Conservation (phyloP, 495 filamentous ascomycete species). For the Massariosphaeria phaeospora region DNA sequence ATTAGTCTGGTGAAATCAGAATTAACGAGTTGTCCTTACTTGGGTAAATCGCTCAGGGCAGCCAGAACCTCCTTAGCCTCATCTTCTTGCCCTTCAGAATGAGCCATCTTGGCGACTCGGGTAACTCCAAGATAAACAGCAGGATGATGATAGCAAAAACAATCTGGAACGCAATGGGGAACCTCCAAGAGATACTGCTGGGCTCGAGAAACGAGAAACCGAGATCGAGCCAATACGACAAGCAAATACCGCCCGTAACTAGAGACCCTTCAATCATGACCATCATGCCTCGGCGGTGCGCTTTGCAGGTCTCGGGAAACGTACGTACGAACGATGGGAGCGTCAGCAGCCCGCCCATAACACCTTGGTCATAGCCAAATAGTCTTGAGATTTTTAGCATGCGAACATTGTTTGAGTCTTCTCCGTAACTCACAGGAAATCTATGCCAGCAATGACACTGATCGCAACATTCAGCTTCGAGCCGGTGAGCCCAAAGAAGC, state of each 20-base stretch:
- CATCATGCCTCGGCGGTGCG: slow-evolving; percentile 39
- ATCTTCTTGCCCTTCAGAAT: slow-evolving; percentile 63
- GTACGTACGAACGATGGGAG: slow-evolving; percentile 32
- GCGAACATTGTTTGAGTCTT: too few relatives aligned
- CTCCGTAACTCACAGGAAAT: too few relatives aligned
- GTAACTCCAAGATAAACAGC: slow-evolving; percentile 39
- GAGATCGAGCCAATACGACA: slow-evolving; percentile 40
- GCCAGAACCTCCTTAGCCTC: slow-evolving; percentile 60
- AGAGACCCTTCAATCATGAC: slow-evolving; percentile 40
- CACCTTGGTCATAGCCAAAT: slow-evolving; percentile 37
- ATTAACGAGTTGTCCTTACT: too few relatives aligned
- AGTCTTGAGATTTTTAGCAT: too few relatives aligned
- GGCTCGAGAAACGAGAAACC: slow-evolving; percentile 48
- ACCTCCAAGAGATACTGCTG: slow-evolving; percentile 44
- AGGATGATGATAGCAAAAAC: slow-evolving; percentile 41
- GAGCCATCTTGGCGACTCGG: slow-evolving; percentile 41
- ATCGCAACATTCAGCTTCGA: slow-evolving; percentile 62
- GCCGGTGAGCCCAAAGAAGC: slow-evolving; percentile 60
- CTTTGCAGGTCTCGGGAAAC: slow-evolving; percentile 40
- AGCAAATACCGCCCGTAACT: slow-evolving; percentile 35
- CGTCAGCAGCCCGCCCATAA: slow-evolving; percentile 38
- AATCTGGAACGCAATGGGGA: slow-evolving; percentile 47
- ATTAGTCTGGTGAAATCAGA: too few relatives aligned
- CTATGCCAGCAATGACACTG: slow-evolving; percentile 62
- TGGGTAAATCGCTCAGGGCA: slow-evolving; percentile 52